Evolutionary conservation across 2,329 filamentous ascomycete species (phyloP).

Genomic region (Sporothrix humicola): DNA sequence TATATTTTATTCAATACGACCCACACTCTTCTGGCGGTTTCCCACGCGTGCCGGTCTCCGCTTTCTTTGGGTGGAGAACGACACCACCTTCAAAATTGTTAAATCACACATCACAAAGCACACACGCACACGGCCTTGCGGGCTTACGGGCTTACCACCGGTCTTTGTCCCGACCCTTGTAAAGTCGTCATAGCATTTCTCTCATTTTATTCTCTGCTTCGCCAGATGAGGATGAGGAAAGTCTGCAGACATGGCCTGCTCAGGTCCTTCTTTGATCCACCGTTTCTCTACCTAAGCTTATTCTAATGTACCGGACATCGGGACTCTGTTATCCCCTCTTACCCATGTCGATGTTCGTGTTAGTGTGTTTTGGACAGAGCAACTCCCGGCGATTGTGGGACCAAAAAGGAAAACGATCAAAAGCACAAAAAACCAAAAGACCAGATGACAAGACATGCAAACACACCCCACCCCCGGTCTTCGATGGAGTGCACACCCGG

Average conservation of each 20-base stretch:
- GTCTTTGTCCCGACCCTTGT: constrained; percentile 6
- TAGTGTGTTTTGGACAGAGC: neutral
- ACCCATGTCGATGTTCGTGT: neutral
- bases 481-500: neutral
- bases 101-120: neutral
- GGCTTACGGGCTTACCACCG: constrained; percentile 14
- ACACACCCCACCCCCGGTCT: neutral
- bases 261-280: no score
- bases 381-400: constrained; percentile 4
- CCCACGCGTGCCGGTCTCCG: constrained; percentile 22
- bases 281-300: no score
- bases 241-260: neutral
- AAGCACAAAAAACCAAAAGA: no score
- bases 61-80: neutral
- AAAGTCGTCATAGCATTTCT: neutral
- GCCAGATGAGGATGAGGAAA: neutral
- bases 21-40: constrained; percentile 11
- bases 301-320: neutral
- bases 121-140: constrained; percentile 6
- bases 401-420: no score
- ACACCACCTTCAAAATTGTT: neutral
- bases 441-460: neutral
- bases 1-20: neutral
- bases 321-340: neutral
- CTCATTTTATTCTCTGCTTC: neutral